Conservation (phyloP, 2,329 filamentous ascomycete species). For the Talaromyces marneffei region DNA sequence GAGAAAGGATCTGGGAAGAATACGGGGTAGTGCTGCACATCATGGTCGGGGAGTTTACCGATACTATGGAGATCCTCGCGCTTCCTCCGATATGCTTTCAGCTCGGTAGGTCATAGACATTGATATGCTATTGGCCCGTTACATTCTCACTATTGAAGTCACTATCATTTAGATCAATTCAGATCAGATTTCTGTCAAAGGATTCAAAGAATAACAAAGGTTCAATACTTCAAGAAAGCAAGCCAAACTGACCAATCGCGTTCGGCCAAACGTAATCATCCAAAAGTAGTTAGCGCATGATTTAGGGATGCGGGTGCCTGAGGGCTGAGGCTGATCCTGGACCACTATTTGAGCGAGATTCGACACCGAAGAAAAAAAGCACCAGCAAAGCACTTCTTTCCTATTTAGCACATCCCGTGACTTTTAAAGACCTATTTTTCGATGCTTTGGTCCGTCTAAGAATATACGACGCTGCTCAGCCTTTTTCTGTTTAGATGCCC, state of each 20-base stretch:
- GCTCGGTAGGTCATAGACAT: background rate
- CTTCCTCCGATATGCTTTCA: constrained; percentile 9
- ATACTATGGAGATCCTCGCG: constrained; percentile 1
- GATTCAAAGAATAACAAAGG: too few species aligned
- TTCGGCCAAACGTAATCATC: background rate
- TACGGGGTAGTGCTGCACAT: background rate
- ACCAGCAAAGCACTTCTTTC: background rate
- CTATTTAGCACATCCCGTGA: constrained; percentile 13
- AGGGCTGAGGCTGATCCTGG: background rate
- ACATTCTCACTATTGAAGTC: background rate
- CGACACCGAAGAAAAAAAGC: background rate
- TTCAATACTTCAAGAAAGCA: background rate
- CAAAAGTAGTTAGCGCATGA: background rate
- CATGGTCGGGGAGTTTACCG: constrained; percentile 1
- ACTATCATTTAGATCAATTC: background rate
- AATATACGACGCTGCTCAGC: background rate
- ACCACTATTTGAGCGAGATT: background rate
- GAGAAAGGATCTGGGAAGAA: background rate
- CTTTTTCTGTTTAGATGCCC: background rate
- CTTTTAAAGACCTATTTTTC: constrained; percentile 8
- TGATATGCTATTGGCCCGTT: background rate
- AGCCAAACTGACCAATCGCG: background rate
- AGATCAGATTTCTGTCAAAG: background rate
- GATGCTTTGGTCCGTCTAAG: background rate
- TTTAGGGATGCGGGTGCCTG: background rate